Evolutionary conservation across 2,329 filamentous ascomycete genomes (phyloP).

Genomic region (Fonsecaea nubica): DNA sequence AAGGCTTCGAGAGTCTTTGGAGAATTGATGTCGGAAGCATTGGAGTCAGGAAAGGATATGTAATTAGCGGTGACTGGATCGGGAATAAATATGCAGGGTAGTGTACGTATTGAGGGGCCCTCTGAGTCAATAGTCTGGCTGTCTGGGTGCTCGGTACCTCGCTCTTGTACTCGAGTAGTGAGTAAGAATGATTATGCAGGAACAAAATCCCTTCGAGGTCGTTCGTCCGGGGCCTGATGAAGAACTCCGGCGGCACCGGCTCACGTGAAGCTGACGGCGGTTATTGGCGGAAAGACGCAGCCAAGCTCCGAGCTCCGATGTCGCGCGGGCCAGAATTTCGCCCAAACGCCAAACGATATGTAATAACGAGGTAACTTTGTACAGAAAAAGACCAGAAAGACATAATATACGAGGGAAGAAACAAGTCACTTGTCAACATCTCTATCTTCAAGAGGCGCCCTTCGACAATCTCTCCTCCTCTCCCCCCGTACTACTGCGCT

Average conservation of each 20-base stretch:
- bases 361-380: no score
- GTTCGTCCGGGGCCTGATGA: constrained; percentile 1
- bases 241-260: constrained; percentile 9
- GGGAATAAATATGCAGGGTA: constrained; percentile 14
- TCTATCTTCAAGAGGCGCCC: neutral
- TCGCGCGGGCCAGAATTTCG: constrained; percentile 8
- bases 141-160: no score
- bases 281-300: constrained; percentile 9
- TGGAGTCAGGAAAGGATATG: neutral
- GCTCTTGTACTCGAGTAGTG: no score
- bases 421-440: neutral
- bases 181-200: no score
- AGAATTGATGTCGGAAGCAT: neutral
- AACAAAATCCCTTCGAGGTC: neutral
- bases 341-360: neutral
- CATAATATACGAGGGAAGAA: no score
- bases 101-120: neutral
- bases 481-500: neutral
- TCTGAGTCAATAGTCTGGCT: no score
- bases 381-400: neutral
- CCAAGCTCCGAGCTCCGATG: constrained; percentile 26
- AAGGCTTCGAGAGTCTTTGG: constrained; percentile 13
- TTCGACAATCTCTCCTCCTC: constrained; percentile 4
- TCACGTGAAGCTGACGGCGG: neutral
- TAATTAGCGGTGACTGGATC: constrained; percentile 7